A percentile compares a stretch with the other conserved stretches of the same genome.
These are phyloP conservation scores for Solidago caesia DNA, from an alignment of 129 eudicot species.

Conservation along the genomic window DNA sequence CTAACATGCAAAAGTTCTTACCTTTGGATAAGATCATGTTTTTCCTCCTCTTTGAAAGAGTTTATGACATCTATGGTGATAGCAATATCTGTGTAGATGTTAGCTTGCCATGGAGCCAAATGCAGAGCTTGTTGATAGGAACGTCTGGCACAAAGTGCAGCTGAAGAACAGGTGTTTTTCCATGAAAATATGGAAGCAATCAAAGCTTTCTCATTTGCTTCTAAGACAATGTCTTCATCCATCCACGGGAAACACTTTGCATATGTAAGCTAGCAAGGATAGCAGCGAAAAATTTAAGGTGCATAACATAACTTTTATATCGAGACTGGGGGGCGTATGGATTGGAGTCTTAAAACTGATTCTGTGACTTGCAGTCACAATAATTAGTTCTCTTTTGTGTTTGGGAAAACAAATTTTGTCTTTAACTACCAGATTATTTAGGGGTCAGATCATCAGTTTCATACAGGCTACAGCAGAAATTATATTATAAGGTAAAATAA, in stretches of 20 bases:
- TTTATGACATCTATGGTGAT: constrained; percentile 55
- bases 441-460: background rate
- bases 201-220: constrained; percentile 54
- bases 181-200: constrained; percentile 61
- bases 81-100: constrained; percentile 79
- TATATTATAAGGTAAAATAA: background rate
- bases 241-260: constrained; percentile 93
- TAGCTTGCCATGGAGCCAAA: constrained; percentile 95
- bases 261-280: constrained; percentile 67
- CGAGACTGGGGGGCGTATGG: background rate
- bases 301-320: constrained; percentile 16
- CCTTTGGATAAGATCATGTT: constrained; percentile 28
- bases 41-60: constrained; percentile 47
- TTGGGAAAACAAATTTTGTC: background rate
- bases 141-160: constrained; percentile 64
- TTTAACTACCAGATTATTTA: background rate
- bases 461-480: background rate
- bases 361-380: background rate
- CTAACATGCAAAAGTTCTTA: constrained; percentile 6
- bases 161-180: constrained; percentile 59
- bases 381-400: background rate
- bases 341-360: background rate
- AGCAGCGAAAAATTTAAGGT: background rate
- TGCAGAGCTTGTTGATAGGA: constrained; percentile 92
- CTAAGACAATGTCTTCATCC: constrained; percentile 45